phyloP scores from a whole-genome alignment of 805 yeast genomes.

The Dipodascus geniculatus region DNA sequence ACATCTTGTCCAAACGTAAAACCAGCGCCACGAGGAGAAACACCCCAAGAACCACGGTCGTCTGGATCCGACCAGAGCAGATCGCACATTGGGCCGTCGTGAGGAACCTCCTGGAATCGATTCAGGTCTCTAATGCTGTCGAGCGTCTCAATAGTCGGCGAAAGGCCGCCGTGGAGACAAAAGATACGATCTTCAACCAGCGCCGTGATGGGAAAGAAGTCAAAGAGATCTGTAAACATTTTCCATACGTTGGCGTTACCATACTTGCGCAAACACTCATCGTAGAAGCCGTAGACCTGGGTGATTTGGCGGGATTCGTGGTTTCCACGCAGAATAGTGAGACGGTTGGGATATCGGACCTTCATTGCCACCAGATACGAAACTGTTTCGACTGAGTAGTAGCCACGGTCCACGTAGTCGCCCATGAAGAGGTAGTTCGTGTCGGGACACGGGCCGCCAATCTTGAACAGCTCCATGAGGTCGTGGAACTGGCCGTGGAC shows the following conservation, averaged over 20 bases:
- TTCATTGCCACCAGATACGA: constrained; percentile 88
- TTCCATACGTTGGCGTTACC: constrained; percentile 94
- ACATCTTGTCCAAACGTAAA: constrained; percentile 97
- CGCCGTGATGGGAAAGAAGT: constrained; percentile 92
- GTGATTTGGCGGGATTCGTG: constrained; percentile 95
- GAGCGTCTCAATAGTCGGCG: constrained; percentile 92
- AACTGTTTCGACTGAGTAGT: constrained; percentile 85
- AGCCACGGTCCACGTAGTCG: constrained; percentile 89
- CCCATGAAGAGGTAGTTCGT: constrained; percentile 81
- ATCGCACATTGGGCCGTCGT: constrained; percentile 97
- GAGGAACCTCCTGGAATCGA: constrained; percentile 95
- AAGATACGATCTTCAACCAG: constrained; percentile 85
- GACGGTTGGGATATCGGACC: constrained; percentile 83
- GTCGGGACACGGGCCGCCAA: constrained; percentile 92
- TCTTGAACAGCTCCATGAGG: constrained; percentile 85
- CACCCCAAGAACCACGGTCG: constrained; percentile 97
- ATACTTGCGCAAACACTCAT: constrained; percentile 89
- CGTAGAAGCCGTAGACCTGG: constrained; percentile 93
- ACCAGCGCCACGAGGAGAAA: constrained; percentile 98
- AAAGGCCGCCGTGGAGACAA: constrained; percentile 93
- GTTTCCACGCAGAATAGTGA: constrained; percentile 88
- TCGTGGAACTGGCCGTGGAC: constrained; percentile 97
- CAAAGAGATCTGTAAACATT: constrained; percentile 83
- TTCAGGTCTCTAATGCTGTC: constrained; percentile 89
- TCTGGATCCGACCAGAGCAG: constrained; percentile 95